Percentiles rank a stretch among this genome's conserved stretches.
Conservation (phyloP, 495 filamentous ascomycete genomes). For the Aspergillus cristatus region DNA sequence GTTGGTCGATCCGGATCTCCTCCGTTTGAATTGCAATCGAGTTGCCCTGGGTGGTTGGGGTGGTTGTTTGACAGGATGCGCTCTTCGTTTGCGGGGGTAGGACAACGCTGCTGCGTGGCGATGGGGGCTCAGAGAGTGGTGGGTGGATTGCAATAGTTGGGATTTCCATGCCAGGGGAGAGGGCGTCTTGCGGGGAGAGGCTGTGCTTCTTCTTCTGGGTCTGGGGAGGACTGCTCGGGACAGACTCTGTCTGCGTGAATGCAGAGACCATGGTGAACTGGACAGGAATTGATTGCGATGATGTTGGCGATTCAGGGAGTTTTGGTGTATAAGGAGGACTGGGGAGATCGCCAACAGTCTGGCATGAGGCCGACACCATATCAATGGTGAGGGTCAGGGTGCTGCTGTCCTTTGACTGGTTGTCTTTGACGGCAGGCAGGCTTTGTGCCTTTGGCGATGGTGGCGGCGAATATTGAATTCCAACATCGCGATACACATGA, state of each 20-base stretch:
- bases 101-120: slow-evolving; percentile 49
- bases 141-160: slow-evolving; percentile 60
- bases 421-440: slow-evolving; percentile 16
- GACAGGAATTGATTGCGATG: slow-evolving; percentile 4
- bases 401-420: slow-evolving; percentile 18
- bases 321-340: slow-evolving; percentile 64
- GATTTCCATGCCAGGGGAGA: slow-evolving; percentile 29
- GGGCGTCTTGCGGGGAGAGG: slow-evolving; percentile 13
- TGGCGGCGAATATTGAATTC: slow-evolving; percentile 74
- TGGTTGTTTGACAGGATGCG: slow-evolving; percentile 44
- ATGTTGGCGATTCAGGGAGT: slow-evolving; percentile 23
- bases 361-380: slow-evolving; percentile 65
- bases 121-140: slow-evolving; percentile 53
- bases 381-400: slow-evolving; percentile 25
- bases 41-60: slow-evolving; percentile 24
- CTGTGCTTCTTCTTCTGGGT: slow-evolving; percentile 4
- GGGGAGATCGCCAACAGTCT: slow-evolving; percentile 57
- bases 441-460: slow-evolving; percentile 50
- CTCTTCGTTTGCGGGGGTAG: slow-evolving; percentile 58
- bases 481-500: slow-evolving; percentile 57
- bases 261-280: slow-evolving; percentile 36
- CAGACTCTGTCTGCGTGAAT: slow-evolving; percentile 63
- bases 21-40: slow-evolving; percentile 75
- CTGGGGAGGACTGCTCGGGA: slow-evolving; percentile 6
- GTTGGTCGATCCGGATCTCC: slow-evolving; percentile 68